Evolutionary conservation across 2,329 filamentous ascomycete species (phyloP), one percentile per base, ranked within the genome.

Genomic region (Cercospora brassicicola): DNA sequence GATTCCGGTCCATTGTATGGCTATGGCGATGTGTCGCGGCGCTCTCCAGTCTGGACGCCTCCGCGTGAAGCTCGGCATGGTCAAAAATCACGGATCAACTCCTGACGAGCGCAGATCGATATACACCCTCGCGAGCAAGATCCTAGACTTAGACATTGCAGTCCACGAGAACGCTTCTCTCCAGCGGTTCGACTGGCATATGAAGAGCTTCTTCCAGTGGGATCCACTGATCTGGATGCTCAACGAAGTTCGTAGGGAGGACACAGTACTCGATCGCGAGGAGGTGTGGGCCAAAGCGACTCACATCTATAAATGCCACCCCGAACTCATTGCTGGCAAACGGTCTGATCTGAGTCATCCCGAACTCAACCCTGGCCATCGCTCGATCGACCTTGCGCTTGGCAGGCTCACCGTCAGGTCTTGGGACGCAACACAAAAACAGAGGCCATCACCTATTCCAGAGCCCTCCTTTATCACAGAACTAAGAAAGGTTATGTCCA

Each of bases 101-200:
- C 67, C 78, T 0, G 75, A 78, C 23, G 71, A 83, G 65, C 77
- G 76, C 51, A 78, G 81, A 31, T 71, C 78, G 30, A 73, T 84
- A 0, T 84, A 83, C 71, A 69, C 75, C 0, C 75, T 81, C 11
- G 78, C 80, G 4, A 71, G 82, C 20, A 80, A 82, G 64, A 76
- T 83, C 6, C 72, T 82, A 9, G 76, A 81, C 53, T 77, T 79
- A 39, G 79, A 82, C 65, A 82, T 79, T 55, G 71, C 82, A 20
- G 76, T 76, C 0, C 79, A 81, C 62, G 78, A 76, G 1, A 82
- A 79, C 31, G 75, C 77, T 30, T 76, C 76, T 23, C 75, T 83
- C 28, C 76, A 79, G 30, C 80, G 84, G 45, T 86, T 85, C 73
- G 80, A 82, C 20, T 86, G 84, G 84, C 84, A 86, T 63, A 80